These are phyloP conservation scores for Protomyces inouyei DNA, from an alignment of 1,139 yeast genomes.

Conservation along the genomic window DNA sequence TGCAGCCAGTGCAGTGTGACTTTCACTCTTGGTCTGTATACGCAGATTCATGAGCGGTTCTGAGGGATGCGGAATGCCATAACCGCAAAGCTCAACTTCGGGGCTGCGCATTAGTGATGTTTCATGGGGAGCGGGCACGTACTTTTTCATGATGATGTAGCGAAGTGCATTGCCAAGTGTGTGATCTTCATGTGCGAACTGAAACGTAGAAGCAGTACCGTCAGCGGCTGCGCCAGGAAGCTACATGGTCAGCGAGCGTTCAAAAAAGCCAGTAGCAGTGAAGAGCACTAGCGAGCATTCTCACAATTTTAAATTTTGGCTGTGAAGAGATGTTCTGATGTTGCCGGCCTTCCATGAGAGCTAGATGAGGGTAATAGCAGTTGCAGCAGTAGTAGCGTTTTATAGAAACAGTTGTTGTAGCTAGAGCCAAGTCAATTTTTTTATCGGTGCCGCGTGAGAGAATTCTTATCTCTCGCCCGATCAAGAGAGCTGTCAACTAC, in stretches of 20 bases:
- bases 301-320: slow-evolving; percentile 16
- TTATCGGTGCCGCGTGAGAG: background rate
- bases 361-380: background rate
- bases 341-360: slow-evolving; percentile 22
- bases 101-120: slow-evolving; percentile 45
- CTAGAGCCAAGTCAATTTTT: background rate
- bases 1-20: slow-evolving; percentile 78
- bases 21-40: slow-evolving; percentile 79
- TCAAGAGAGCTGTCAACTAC: background rate
- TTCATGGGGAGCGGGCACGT: background rate
- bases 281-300: background rate
- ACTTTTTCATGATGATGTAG: slow-evolving; percentile 89
- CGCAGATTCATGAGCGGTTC: slow-evolving; percentile 84
- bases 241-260: slow-evolving; percentile 28
- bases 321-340: slow-evolving; percentile 18
- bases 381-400: background rate
- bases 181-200: slow-evolving; percentile 87
- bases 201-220: slow-evolving; percentile 93
- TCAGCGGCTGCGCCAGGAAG: slow-evolving; percentile 93
- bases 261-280: background rate
- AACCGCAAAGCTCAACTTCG: slow-evolving; percentile 96
- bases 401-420: background rate
- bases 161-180: slow-evolving; percentile 91
- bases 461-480: background rate
- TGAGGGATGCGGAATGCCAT: slow-evolving; percentile 98